Percentiles rank a stretch among this genome's conserved stretches.
Evolutionary conservation across 805 yeast genomes (phyloP).

Genomic region (Candida vartiovaarae): DNA sequence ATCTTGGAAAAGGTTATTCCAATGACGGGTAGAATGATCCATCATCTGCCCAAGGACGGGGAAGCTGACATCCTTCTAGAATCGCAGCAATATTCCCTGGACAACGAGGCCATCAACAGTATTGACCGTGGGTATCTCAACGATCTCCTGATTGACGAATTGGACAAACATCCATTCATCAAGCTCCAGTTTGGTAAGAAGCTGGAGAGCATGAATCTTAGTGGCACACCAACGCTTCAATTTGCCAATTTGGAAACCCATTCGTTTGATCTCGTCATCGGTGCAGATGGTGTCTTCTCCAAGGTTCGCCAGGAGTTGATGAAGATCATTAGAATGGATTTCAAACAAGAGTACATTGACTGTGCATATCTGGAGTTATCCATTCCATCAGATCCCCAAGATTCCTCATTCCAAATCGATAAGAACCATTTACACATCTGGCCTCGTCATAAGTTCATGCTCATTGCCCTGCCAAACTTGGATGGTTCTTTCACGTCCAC

Average conservation of each 20-base stretch:
- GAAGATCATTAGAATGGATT: conserved; percentile 60
- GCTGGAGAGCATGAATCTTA: conserved; percentile 36
- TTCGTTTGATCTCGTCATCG: conserved; percentile 56
- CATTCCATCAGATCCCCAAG: conserved; percentile 42
- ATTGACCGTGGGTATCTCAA: conserved; percentile 73
- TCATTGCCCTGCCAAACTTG: conserved; percentile 78
- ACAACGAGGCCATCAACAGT: conserved; percentile 70
- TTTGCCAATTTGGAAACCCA: conserved; percentile 15
- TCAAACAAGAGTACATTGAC: conserved; percentile 70
- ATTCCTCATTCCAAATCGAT: conserved; percentile 31
- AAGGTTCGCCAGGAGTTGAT: conserved; percentile 64
- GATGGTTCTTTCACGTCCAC: conserved; percentile 90
- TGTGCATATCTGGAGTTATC: conserved; percentile 76
- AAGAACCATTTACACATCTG: conserved; percentile 85
- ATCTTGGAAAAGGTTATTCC: conserved; percentile 64
- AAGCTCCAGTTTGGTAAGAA: conserved; percentile 49
- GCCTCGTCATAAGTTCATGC: conserved; percentile 85
- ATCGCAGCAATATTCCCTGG: conserved; percentile 70
- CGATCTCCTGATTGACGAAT: conserved; percentile 55
- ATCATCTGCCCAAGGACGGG: conserved; percentile 34
- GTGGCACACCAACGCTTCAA: conserved; percentile 19
- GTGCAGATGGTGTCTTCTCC: conserved; percentile 85
- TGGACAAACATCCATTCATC: conserved; percentile 41
- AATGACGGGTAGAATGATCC: conserved; percentile 88
- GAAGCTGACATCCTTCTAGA: conserved; percentile 45